A percentile compares a stretch with the other conserved stretches of the same genome.
These are phyloP conservation scores for Pichia exigua DNA, from an alignment of 805 yeast species.

Conservation along the genomic window DNA sequence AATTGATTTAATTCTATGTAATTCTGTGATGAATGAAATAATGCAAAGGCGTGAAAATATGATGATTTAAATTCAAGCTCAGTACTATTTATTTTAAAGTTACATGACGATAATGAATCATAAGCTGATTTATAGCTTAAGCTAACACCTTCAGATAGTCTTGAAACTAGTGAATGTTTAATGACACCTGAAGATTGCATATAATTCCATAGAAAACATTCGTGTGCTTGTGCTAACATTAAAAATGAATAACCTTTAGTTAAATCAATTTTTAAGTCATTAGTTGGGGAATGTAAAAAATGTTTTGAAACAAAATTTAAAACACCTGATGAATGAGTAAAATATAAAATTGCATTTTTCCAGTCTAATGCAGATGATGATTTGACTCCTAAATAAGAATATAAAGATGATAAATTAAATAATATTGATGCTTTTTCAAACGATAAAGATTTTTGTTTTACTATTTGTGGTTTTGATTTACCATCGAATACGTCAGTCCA, in stretches of 20 bases:
- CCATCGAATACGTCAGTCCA: constrained; percentile 74
- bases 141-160: constrained; percentile 59
- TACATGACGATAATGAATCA: background rate
- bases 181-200: constrained; percentile 35
- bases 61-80: constrained; percentile 43
- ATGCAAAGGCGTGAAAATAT: constrained; percentile 53
- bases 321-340: constrained; percentile 76
- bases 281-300: constrained; percentile 82
- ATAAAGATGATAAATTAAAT: constrained; percentile 65
- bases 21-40: constrained; percentile 49
- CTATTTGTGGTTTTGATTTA: constrained; percentile 26
- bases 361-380: constrained; percentile 32
- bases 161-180: constrained; percentile 67
- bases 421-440: constrained; percentile 84
- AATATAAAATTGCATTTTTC: constrained; percentile 51
- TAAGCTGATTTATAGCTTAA: constrained; percentile 45
- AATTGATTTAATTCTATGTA: constrained; percentile 49
- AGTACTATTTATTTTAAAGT: constrained; percentile 37
- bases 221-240: constrained; percentile 85
- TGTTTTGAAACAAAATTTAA: constrained; percentile 65
- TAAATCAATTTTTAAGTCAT: constrained; percentile 64
- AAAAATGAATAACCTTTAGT: constrained; percentile 55
- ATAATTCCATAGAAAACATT: constrained; percentile 61
- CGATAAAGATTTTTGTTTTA: constrained; percentile 71
- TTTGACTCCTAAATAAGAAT: constrained; percentile 41